Evolutionary conservation across 345 rosid species (phyloP).

Genomic region (Populus alba): DNA sequence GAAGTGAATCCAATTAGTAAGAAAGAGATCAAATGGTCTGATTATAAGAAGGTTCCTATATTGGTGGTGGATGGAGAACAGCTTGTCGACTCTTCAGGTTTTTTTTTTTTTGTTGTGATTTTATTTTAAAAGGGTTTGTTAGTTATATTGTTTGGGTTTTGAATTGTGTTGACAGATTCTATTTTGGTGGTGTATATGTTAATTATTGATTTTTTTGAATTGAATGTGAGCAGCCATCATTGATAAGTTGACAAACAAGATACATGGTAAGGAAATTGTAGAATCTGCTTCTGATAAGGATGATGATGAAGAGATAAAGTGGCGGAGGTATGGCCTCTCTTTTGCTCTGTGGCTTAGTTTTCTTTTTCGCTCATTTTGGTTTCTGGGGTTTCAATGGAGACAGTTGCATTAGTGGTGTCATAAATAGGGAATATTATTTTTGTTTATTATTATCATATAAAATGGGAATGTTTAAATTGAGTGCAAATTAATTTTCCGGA

Average conservation of each 20-base stretch:
- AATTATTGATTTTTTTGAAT: background rate
- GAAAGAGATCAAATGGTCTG: conserved; percentile 96
- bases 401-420: background rate
- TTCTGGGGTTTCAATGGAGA: background rate
- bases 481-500: background rate
- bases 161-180: background rate
- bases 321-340: conserved; percentile 56
- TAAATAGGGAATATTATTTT: background rate
- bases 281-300: conserved; percentile 40
- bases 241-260: conserved; percentile 33
- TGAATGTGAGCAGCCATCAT: conserved; percentile 50
- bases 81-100: conserved; percentile 88
- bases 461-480: background rate
- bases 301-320: conserved; percentile 68
- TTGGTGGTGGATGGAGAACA: conserved; percentile 71
- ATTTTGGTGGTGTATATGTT: background rate
- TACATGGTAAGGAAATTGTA: conserved; percentile 1
- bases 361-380: background rate
- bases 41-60: conserved; percentile 89
- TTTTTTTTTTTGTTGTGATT: background rate
- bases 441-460: background rate
- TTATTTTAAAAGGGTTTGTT: background rate
- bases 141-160: background rate
- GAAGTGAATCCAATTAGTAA: conserved; percentile 85
- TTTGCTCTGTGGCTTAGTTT: background rate